Evolutionary conservation across 225 moss, liverwort and hornwort genomes (phyloP), one percentile per base, ranked within the genome.

Genomic region (Physcomitrium patens): DNA sequence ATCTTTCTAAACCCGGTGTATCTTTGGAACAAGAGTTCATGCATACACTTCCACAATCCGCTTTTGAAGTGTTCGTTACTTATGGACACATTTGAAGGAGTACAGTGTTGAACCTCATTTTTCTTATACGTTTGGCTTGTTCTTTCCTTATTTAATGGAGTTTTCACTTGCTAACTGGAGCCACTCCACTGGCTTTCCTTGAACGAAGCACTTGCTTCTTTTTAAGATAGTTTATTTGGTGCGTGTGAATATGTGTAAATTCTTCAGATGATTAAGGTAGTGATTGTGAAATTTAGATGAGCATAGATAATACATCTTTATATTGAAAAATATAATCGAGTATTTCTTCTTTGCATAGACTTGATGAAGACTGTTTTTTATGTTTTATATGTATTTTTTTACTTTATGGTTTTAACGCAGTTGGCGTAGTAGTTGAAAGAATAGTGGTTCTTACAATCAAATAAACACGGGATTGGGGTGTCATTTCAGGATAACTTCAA

Each of bases 401-500:
- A 37, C 31, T 3, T 37, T 37, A 2, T 37, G n/a, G n/a, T 37
- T 4, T 37, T 37, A 37, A 7, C 7, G 31, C 31, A 37, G 31
- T 37, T 37, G 31, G 31, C 5, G 31, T 37, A 37, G 31, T 37
- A 4, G 2, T 37, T 37, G 31, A 37, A 37, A 37, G 31, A 37
- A 37, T 4, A 37, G 7, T 37, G 31, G 31, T 65, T 37, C 9
- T 54, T 65, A 77, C 55, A 61, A 70, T 73, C 60, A 56, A 77
- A 24, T 74, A 64, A 72, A 59, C 41, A 54, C 53, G 78, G 71
- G 53, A 54, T 69, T 79, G 70, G 77, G 72, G 37, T 83, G 54
- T 73, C 45, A 45, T 74, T 74, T 52, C 83, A 89, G 89, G 79
- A 65, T 86, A 54, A 67, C 89, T 37, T 86, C 89, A 55, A 89